Percentiles rank a stretch among this genome's conserved stretches.
phyloP scores from a whole-genome alignment of 352 stramenopile species.

The Pythium guiyangense region DNA sequence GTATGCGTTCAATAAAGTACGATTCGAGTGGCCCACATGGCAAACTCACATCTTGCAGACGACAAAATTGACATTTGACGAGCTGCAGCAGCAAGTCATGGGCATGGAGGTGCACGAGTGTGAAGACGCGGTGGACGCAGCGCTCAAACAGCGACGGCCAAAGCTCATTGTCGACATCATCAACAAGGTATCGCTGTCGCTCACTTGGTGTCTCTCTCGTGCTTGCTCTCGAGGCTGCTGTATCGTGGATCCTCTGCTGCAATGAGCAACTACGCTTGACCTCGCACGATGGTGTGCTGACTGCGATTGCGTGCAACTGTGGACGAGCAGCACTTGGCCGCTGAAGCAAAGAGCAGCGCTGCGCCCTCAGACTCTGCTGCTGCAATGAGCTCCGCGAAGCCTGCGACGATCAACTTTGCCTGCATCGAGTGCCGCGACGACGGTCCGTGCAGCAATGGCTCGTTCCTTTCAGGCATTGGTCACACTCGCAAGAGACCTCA shows the following conservation, averaged over 20 bases:
- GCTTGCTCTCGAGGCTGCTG: neutral
- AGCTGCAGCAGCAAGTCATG: neutral
- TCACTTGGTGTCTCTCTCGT: neutral
- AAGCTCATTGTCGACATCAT: slow-evolving; percentile 69
- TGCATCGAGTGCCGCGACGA: slow-evolving; percentile 75
- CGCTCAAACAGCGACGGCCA: slow-evolving; percentile 64
- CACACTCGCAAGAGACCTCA: neutral
- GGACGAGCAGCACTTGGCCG: slow-evolving; percentile 39
- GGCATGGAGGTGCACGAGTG: slow-evolving; percentile 75
- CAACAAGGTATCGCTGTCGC: slow-evolving; percentile 42
- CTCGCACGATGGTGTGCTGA: neutral
- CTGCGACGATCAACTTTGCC: slow-evolving; percentile 57
- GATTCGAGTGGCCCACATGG: too few relatives aligned
- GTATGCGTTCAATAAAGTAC: too few relatives aligned
- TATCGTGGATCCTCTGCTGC: too few relatives aligned
- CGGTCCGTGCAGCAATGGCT: too few relatives aligned
- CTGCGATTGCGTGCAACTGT: neutral
- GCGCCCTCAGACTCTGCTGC: neutral
- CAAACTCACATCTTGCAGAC: neutral
- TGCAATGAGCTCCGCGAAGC: neutral
- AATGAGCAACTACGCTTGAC: too few relatives aligned
- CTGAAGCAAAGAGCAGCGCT: slow-evolving; percentile 22
- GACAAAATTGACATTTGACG: neutral
- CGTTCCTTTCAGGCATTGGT: too few relatives aligned
- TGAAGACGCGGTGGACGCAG: slow-evolving; percentile 71